These are phyloP conservation scores for Torulaspora globosa DNA, from an alignment of 1,139 yeast genomes.

Conservation along the genomic window DNA sequence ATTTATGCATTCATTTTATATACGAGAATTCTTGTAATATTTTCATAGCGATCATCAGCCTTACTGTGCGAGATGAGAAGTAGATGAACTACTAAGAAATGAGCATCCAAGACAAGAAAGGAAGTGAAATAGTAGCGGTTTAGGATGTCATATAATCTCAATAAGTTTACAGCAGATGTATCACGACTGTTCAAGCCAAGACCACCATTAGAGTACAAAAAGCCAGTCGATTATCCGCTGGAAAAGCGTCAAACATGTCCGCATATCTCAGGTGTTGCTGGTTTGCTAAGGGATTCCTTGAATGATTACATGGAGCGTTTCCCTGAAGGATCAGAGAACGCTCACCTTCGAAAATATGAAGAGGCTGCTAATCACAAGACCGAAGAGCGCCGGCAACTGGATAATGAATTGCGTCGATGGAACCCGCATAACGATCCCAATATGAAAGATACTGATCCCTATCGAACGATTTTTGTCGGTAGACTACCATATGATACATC, in stretches of 20 bases:
- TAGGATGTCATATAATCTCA: slow-evolving; percentile 22
- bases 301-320: slow-evolving; percentile 18
- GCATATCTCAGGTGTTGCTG: slow-evolving; percentile 50
- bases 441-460: slow-evolving; percentile 65
- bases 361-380: slow-evolving; percentile 37
- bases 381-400: slow-evolving; percentile 31
- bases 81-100: neutral
- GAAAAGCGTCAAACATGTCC: slow-evolving; percentile 47
- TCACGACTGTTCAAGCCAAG: slow-evolving; percentile 64
- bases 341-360: slow-evolving; percentile 39
- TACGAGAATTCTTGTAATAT: slow-evolving; percentile 10
- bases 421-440: slow-evolving; percentile 57
- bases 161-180: slow-evolving; percentile 61
- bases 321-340: slow-evolving; percentile 24
- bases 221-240: slow-evolving; percentile 54
- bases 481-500: slow-evolving; percentile 62
- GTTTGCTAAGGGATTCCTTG: slow-evolving; percentile 10
- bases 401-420: slow-evolving; percentile 44
- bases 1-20: slow-evolving; percentile 11
- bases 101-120: neutral
- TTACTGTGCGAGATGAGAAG: slow-evolving; percentile 12
- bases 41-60: slow-evolving; percentile 12
- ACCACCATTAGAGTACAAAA: slow-evolving; percentile 57
- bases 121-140: neutral
- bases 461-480: slow-evolving; percentile 70